Percentiles rank a stretch among this genome's conserved stretches.
Conservation (phyloP, 2,329 filamentous ascomycete genomes). For the Paracorniculantispora psalliotae region DNA sequence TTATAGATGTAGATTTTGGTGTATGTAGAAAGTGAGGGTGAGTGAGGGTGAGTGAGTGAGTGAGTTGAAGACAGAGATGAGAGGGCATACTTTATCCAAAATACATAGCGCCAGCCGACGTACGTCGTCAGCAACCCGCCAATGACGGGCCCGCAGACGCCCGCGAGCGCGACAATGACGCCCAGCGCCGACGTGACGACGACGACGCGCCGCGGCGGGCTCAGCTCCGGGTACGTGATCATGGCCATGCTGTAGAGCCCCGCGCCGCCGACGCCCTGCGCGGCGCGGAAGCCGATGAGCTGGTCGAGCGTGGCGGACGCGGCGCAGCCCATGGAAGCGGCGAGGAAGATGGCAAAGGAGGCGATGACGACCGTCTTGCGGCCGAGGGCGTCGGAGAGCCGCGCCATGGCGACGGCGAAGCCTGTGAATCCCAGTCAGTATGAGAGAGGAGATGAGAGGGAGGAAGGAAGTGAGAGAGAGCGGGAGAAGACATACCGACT, state of each 20-base stretch:
- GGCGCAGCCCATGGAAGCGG: slow-evolving; percentile 17
- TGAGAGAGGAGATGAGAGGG: background rate
- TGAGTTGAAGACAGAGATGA: no score
- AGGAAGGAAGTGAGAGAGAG: no score
- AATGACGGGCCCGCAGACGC: slow-evolving; percentile 19
- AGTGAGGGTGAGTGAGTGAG: background rate
- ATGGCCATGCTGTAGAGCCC: slow-evolving; percentile 21
- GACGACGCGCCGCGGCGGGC: slow-evolving; percentile 15
- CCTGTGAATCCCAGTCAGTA: slow-evolving; percentile 5
- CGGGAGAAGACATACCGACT: slow-evolving; percentile 11
- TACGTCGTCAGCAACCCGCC: slow-evolving; percentile 18
- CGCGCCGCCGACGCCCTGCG: slow-evolving; percentile 20
- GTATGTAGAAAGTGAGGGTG: no score
- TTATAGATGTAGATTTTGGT: no score
- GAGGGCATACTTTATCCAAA: slow-evolving; percentile 20
- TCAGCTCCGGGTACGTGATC: slow-evolving; percentile 20
- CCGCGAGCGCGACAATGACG: slow-evolving; percentile 18
- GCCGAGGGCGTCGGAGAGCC: slow-evolving; percentile 18
- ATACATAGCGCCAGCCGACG: slow-evolving; percentile 17
- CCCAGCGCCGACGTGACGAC: slow-evolving; percentile 17
- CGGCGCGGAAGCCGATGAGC: slow-evolving; percentile 20
- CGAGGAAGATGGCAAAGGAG: slow-evolving; percentile 18
- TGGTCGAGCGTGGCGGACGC: slow-evolving; percentile 17
- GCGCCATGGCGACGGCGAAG: slow-evolving; percentile 18
- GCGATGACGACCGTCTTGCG: slow-evolving; percentile 12